These are phyloP conservation scores for Heterobasidion parviporum DNA, from an alignment of 1,284 basidiomycete species.

Conservation along the genomic window DNA sequence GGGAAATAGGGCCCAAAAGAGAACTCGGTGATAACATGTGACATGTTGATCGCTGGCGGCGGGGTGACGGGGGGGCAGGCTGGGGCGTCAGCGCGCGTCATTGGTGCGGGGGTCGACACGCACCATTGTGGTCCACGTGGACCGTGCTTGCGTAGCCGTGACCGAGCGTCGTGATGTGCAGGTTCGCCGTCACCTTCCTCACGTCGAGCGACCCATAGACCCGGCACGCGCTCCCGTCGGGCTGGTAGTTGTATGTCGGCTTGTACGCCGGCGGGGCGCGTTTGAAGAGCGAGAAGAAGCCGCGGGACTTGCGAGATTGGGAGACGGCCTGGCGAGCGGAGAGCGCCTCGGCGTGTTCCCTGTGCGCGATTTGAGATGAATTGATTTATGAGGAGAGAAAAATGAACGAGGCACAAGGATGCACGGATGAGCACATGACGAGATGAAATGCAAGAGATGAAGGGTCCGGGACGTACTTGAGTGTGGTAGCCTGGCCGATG, in stretches of 20 bases:
- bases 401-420: too few species aligned
- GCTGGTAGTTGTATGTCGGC: slow-evolving; percentile 64
- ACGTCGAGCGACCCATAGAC: slow-evolving; percentile 81
- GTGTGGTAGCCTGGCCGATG: slow-evolving; percentile 68
- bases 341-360: slow-evolving; percentile 51
- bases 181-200: slow-evolving; percentile 90
- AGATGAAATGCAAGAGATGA: background rate
- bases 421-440: too few species aligned
- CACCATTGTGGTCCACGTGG: slow-evolving; percentile 82
- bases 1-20: slow-evolving; percentile 97
- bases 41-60: slow-evolving; percentile 84
- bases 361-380: background rate
- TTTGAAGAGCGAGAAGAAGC: slow-evolving; percentile 51
- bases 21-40: slow-evolving; percentile 94
- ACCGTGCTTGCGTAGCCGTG: slow-evolving; percentile 87
- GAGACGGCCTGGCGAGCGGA: slow-evolving; percentile 63
- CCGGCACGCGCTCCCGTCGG: slow-evolving; percentile 69
- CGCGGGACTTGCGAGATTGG: slow-evolving; percentile 65
- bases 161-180: slow-evolving; percentile 87
- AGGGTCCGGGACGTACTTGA: slow-evolving; percentile 32
- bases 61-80: too few species aligned
- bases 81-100: background rate
- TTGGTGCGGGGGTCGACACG: slow-evolving; percentile 17
- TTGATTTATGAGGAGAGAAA: too few species aligned
- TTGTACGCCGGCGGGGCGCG: slow-evolving; percentile 41